Base-by-base conservation (phyloP, 2,329 filamentous ascomycete species). In the Geosmithia putterillii region DNA sequence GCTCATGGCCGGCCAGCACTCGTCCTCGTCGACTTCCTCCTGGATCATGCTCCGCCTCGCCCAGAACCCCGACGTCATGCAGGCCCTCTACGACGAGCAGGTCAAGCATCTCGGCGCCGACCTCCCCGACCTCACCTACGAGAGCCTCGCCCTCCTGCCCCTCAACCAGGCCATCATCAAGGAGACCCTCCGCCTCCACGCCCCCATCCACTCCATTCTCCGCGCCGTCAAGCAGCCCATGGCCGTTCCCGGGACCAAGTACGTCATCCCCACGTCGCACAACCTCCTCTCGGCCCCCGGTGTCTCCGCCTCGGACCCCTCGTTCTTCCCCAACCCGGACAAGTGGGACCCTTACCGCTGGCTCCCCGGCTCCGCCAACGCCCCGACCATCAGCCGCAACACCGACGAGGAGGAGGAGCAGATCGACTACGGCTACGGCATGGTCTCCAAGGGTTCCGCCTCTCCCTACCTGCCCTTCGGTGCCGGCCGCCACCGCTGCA, bases 401-500 rank as follows among this genome's bases (percentile, higher is more conserved):
- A 64, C 67, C 18, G 40, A 19, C 23, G 44, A 43, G 41, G 70
- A 73, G 34, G 73, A 74, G 28, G 84, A 83, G 66, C 87, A 86
- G 66, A 76, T 90, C 47, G 90, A 95, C 60, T 95, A 95, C 60
- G 90, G 90, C 28, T 95, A 94, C 62, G 90, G 90, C 48, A 70
- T 94, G 42, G 84, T 95, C 51, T 89, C 79, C 72, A 95, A 95
- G 71, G 90, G 90, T 44, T 82, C 86, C 14, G 79, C 78, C 46
- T 94, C 85, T 42, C 89, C 90, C 1, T 96, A 95, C 61, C 76
- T 96, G 40, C 90, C 90, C 2, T 96, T 96, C 58, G 90, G 90
- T 46, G 90, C 89, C 23, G 90, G 90, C 37, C 74, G 90, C 52
- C 90, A 96, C 65, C 75, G 90, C 51, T 96, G 90, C 65, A 95